Conservation (phyloP, 192 early-diverging fungal species). For the Umbelopsis sp. region DNA sequence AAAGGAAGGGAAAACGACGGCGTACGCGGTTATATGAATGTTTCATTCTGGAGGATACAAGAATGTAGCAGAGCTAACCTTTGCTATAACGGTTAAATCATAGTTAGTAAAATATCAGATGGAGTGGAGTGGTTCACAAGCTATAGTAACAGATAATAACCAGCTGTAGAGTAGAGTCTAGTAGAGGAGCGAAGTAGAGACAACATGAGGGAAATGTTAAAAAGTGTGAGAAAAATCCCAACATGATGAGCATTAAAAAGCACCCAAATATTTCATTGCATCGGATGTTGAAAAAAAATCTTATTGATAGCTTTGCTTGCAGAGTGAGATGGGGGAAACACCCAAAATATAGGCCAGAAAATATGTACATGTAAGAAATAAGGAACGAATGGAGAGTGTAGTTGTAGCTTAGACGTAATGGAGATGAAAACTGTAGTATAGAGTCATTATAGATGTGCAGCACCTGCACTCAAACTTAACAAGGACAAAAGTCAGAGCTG, state of each 20-base stretch:
- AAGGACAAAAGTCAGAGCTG: constrained; percentile 41
- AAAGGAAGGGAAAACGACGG: neutral
- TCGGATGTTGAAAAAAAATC: neutral
- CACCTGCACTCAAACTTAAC: constrained; percentile 12
- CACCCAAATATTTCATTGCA: neutral
- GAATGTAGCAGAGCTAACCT: neutral
- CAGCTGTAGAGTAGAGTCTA: neutral
- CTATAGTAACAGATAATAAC: neutral
- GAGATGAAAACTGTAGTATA: too few species aligned
- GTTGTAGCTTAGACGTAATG: neutral
- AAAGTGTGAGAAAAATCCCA: constrained; percentile 7
- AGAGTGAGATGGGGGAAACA: neutral
- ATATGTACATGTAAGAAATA: neutral
- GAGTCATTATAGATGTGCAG: neutral
- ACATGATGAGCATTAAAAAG: neutral
- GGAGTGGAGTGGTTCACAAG: neutral
- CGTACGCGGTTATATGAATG: neutral
- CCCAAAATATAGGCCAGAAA: neutral
- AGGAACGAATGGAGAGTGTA: neutral
- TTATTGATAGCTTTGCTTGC: neutral
- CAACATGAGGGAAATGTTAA: neutral
- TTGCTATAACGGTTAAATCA: neutral
- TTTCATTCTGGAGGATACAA: neutral
- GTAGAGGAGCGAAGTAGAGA: neutral
- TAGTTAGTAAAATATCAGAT: neutral